Evolutionary conservation across 2,329 filamentous ascomycete species (phyloP).

Genomic region (Phaeosphaeriaceae sp.): DNA sequence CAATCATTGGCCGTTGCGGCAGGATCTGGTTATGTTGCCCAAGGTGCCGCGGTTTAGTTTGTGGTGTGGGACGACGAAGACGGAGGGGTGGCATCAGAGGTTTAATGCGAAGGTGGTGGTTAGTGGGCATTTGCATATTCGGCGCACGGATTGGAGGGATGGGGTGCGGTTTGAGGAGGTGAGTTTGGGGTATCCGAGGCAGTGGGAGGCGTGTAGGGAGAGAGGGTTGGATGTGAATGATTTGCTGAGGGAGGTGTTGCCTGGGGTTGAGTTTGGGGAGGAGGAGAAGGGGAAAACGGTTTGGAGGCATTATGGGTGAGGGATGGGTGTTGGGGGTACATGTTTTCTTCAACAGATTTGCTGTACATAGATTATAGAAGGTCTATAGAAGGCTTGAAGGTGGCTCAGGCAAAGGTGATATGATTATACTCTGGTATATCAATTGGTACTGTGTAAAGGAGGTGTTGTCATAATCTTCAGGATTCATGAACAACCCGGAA

Average conservation of each 20-base stretch:
- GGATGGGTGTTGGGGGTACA: not conserved
- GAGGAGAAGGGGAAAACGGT: conserved; percentile 25
- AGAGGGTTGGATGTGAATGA: conserved; percentile 54
- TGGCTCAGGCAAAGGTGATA: too few relatives aligned
- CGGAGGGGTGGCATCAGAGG: conserved; percentile 54
- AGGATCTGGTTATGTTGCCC: conserved; percentile 53
- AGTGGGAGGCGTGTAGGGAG: conserved; percentile 54
- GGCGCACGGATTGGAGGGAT: conserved; percentile 56
- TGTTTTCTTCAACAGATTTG: not conserved
- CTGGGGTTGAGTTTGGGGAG: conserved; percentile 47
- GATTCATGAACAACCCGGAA: conserved; percentile 9
- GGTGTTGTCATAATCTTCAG: too few relatives aligned
- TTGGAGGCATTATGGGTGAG: conserved; percentile 39
- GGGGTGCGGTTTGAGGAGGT: conserved; percentile 56
- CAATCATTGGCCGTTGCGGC: conserved; percentile 56
- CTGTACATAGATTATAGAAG: too few relatives aligned
- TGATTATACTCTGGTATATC: too few relatives aligned
- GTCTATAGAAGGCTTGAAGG: too few relatives aligned
- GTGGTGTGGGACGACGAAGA: conserved; percentile 57
- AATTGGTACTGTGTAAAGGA: too few relatives aligned
- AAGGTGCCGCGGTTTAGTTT: conserved; percentile 53
- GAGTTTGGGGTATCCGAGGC: conserved; percentile 55
- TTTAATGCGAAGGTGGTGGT: conserved; percentile 57
- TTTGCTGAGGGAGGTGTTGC: conserved; percentile 54
- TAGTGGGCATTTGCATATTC: conserved; percentile 55